Base-by-base conservation (phyloP, 805 yeast genomes). In the Candida germanica region DNA sequence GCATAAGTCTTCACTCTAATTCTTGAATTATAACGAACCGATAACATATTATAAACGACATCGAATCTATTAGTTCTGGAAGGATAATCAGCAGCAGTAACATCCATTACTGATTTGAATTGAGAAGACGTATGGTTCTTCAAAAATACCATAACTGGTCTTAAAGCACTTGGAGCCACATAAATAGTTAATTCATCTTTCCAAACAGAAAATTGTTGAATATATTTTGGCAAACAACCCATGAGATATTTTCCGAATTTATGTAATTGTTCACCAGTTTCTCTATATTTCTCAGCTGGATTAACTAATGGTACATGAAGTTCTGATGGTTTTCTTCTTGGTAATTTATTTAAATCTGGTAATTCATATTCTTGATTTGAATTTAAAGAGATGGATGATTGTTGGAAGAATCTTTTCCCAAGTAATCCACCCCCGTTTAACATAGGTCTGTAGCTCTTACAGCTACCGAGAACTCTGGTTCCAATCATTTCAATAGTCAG, bases 1-100 rank as follows among this genome's bases (percentile, higher is more conserved):
- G 95, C 93, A 51, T 83, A 87, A 10, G 95, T 87, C 69, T 87
- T 87, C 54, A 87, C 87, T 58, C 95, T 74, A 58, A 87, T 83
- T 59, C 95, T 75, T 5, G 95, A 83, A 67, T 86, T 86, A 72
- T 80, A 84, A 54, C 93, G 79, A 33, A 81, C 83, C 27, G 89
- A 80, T 48, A 87, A 72, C 53, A 87, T 57, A 63, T 87, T 86
- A 66, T 87, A 87, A 15, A 87, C 91, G 35, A 87, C 87, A 53
- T 87, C 95, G 55, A 87, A 87, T 58, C 95, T 76, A 67, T 85
- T 83, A 32, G 80, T 72, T 65, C 94, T 79, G 10, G 86, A 71
- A 25, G 95, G 95, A 60, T 77, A 87, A 62, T 87, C 95, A 16
- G 80, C 95, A 10, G 87, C 94, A 21, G 95, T 87, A 38, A 87